These are phyloP conservation scores for Theobroma cacao DNA, from an alignment of 345 rosid genomes.

Conservation along the genomic window DNA sequence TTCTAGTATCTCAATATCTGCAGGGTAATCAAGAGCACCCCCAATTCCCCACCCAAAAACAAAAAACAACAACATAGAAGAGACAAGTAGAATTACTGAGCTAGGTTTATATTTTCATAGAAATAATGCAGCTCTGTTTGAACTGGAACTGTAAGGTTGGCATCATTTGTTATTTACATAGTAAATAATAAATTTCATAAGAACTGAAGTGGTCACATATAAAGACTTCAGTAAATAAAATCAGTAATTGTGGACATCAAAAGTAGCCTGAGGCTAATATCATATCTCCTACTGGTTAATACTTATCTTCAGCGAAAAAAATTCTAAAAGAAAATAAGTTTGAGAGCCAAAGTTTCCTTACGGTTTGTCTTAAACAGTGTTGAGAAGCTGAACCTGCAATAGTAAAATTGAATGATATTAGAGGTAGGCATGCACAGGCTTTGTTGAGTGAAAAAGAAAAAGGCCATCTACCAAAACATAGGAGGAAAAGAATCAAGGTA, in stretches of 20 bases:
- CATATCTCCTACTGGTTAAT: not conserved
- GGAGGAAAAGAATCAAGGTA: not conserved
- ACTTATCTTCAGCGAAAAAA: not conserved
- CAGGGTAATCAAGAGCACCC: too few relatives aligned
- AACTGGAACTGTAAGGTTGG: not conserved
- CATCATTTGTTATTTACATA: too few relatives aligned
- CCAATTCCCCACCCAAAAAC: too few relatives aligned
- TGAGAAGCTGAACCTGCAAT: constrained; percentile 92
- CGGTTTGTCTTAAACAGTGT: constrained; percentile 80
- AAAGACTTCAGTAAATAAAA: not conserved
- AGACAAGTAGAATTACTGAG: not conserved
- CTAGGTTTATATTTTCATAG: not conserved
- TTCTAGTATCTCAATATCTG: too few relatives aligned
- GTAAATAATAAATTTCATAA: not conserved
- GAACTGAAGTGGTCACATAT: not conserved
- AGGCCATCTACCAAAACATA: too few relatives aligned
- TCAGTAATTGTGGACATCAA: not conserved
- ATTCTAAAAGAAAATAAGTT: not conserved
- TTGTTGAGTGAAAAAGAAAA: not conserved
- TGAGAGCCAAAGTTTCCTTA: constrained; percentile 34
- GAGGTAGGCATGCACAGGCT: not conserved
- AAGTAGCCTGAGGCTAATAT: not conserved
- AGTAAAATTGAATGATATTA: constrained; percentile 12
- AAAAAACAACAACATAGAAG: not conserved
- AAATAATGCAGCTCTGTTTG: not conserved